phyloP scores from a whole-genome alignment of 2,329 filamentous ascomycete genomes.

The Verticillium nubilum region DNA sequence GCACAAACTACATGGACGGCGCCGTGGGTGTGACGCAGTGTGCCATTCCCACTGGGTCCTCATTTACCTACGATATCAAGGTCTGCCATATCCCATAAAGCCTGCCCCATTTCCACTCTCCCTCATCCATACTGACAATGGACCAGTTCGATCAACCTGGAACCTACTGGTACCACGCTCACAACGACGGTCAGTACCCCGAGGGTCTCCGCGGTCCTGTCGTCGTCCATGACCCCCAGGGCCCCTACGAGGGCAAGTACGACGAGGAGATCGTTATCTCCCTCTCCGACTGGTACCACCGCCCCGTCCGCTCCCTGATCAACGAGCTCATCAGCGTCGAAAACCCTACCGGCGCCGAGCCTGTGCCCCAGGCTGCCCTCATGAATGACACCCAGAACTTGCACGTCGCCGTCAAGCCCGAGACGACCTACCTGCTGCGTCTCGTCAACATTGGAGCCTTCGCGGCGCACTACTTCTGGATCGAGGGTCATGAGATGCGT shows the following conservation, averaged over 20 bases:
- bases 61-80: constrained; percentile 53
- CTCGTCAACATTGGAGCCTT: constrained; percentile 49
- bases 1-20: constrained; percentile 56
- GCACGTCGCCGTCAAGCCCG: constrained; percentile 37
- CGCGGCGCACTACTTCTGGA: constrained; percentile 39
- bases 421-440: constrained; percentile 47
- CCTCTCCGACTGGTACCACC: constrained; percentile 56
- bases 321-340: constrained; percentile 37
- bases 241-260: constrained; percentile 39
- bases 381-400: constrained; percentile 44
- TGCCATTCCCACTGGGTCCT: constrained; percentile 43
- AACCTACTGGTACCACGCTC: constrained; percentile 55
- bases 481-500: constrained; percentile 38
- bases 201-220: constrained; percentile 53
- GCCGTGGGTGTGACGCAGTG: constrained; percentile 52
- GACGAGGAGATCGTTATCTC: constrained; percentile 53
- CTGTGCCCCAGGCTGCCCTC: constrained; percentile 46
- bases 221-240: constrained; percentile 47
- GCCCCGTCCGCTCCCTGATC: constrained; percentile 44
- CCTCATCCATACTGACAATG: neutral
- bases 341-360: constrained; percentile 47
- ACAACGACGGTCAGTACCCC: constrained; percentile 43
- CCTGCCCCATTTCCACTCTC: neutral
- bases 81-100: too few species aligned
- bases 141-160: constrained; percentile 12